Evolutionary conservation across 176 grass and related monocot species (phyloP).

Genomic region (Otatea glauca): DNA sequence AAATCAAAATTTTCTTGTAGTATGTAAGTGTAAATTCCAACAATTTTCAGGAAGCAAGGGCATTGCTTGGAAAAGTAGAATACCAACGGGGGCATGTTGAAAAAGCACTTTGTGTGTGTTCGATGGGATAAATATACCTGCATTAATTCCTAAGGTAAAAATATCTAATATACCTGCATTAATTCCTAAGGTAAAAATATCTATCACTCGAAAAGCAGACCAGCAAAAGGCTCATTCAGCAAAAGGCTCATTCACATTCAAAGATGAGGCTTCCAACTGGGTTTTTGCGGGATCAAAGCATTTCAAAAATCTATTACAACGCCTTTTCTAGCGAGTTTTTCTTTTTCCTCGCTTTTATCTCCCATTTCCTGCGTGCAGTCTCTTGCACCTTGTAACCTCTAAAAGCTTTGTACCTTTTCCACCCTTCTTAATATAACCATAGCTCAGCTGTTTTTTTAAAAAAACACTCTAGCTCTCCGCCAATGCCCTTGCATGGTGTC

Average conservation of each 20-base stretch:
- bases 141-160: slow-evolving; percentile 62
- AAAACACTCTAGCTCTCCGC: slow-evolving; percentile 40
- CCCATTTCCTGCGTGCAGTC: no score
- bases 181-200: slow-evolving; percentile 61
- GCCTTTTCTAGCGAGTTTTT: no score
- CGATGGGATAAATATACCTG: slow-evolving; percentile 64
- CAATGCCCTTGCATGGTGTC: slow-evolving; percentile 69
- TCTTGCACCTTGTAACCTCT: no score
- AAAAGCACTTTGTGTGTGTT: slow-evolving; percentile 70
- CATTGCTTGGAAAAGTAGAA: slow-evolving; percentile 79
- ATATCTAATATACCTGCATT: slow-evolving; percentile 48
- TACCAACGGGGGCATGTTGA: slow-evolving; percentile 72
- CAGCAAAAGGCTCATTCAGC: slow-evolving; percentile 44
- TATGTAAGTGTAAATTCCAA: slow-evolving; percentile 7
- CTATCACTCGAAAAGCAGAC: slow-evolving; percentile 52
- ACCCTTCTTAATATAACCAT: no score
- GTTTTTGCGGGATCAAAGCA: no score
- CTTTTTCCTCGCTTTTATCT: no score
- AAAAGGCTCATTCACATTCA: no score
- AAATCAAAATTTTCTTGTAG: not conserved
- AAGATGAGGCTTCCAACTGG: no score
- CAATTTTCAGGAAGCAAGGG: slow-evolving; percentile 82
- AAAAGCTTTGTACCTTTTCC: no score
- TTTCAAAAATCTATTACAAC: no score
- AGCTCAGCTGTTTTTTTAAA: no score